These are phyloP conservation scores for Plasmodium malariae DNA, from an alignment of 169 alveolate genomes.

Conservation along the genomic window DNA sequence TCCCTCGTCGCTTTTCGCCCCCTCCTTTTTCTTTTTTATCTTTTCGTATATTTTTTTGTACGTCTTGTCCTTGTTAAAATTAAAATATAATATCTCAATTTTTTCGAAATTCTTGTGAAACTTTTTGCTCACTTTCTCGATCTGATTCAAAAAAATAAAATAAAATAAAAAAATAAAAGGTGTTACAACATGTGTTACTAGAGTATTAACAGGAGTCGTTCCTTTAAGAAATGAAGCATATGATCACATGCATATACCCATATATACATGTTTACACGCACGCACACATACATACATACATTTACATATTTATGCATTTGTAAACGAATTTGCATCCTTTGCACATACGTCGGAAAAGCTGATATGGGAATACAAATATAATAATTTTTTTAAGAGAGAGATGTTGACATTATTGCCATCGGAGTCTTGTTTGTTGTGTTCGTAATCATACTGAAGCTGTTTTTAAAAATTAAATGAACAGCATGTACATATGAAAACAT, in stretches of 20 bases:
- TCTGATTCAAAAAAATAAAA: neutral
- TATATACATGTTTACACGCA: neutral
- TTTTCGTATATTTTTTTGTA: slow-evolving; percentile 70
- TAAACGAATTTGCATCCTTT: neutral
- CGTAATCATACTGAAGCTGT: slow-evolving; percentile 66
- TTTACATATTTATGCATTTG: neutral
- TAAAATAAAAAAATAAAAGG: neutral
- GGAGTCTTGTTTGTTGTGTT: neutral
- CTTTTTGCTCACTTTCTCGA: slow-evolving; percentile 41
- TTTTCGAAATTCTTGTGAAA: slow-evolving; percentile 51
- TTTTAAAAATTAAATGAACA: neutral
- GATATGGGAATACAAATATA: slow-evolving; percentile 34
- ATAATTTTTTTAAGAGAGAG: slow-evolving; percentile 32
- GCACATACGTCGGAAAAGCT: slow-evolving; percentile 50
- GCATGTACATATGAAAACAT: neutral
- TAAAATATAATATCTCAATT: slow-evolving; percentile 48
- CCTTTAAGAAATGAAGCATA: neutral
- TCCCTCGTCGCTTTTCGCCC: slow-evolving; percentile 13
- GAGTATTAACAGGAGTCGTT: neutral
- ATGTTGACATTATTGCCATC: neutral
- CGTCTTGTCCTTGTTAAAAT: slow-evolving; percentile 63
- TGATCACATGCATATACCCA: neutral
- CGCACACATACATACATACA: neutral
- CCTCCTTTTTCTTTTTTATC: slow-evolving; percentile 38
- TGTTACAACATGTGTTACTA: neutral